Percentiles rank a stretch among this genome's conserved stretches.
Evolutionary conservation across 2,329 filamentous ascomycete species (phyloP).

Genomic region (Thelonectria olida): DNA sequence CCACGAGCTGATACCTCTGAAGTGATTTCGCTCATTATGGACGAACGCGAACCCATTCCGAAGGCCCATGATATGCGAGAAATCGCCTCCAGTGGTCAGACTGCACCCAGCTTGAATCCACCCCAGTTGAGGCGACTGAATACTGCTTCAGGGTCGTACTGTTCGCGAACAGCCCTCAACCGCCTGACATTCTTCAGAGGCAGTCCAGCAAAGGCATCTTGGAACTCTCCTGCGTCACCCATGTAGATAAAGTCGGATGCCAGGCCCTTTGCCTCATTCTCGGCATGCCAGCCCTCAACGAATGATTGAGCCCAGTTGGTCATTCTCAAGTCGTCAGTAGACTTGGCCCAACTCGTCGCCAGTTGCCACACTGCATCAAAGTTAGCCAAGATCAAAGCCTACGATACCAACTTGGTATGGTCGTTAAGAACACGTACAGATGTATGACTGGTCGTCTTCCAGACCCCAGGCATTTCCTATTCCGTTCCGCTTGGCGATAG

Average conservation of each 20-base stretch:
- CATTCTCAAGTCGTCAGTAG: constrained; percentile 47
- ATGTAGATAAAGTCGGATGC: constrained; percentile 10
- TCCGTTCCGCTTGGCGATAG: constrained; percentile 18
- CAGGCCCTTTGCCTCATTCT: constrained; percentile 41
- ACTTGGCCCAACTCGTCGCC: constrained; percentile 47
- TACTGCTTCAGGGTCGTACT: constrained; percentile 6
- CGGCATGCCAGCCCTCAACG: constrained; percentile 42
- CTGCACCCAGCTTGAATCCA: constrained; percentile 15
- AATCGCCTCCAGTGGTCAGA: too few relatives aligned
- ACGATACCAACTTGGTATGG: too few relatives aligned
- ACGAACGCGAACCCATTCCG: too few relatives aligned
- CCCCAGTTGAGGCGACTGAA: constrained; percentile 13
- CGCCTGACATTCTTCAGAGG: background rate
- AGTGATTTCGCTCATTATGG: too few relatives aligned
- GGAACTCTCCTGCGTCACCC: constrained; percentile 19
- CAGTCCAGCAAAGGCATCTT: constrained; percentile 2
- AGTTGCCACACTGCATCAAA: constrained; percentile 49
- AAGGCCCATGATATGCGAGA: too few relatives aligned
- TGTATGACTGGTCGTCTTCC: constrained; percentile 9
- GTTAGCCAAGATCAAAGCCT: too few relatives aligned
- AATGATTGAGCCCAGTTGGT: constrained; percentile 44
- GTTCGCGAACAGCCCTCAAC: background rate
- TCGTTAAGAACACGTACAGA: constrained; percentile 11
- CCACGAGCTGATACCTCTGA: too few relatives aligned
- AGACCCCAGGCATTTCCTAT: constrained; percentile 21